Evolutionary conservation across 805 yeast genomes (phyloP), one percentile per base, ranked within the genome.

Genomic region (Suhomyces xylopsoci): DNA sequence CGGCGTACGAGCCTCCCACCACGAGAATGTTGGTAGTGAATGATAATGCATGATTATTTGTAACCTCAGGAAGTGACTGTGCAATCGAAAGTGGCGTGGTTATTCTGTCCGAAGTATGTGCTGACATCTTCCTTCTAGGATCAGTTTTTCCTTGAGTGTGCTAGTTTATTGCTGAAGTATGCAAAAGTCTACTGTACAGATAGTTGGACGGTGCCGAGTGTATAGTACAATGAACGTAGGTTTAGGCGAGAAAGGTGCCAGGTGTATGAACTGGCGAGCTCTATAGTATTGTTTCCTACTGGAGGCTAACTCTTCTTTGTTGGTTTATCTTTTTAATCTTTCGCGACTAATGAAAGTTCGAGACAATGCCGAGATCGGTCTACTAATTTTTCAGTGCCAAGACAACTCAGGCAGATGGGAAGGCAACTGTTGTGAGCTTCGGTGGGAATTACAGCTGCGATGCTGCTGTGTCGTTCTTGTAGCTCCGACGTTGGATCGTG

Each of bases 1-100:
- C 79, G n/a, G 73, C 67, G 54, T 69, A 74, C 0, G 77, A 67
- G 1, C 79, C 78, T 1, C 78, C 79, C n/a, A 73, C 67, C 6
- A 74, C 63, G 38, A 74, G 62, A 5, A 74, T 63, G 52, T 73
- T 70, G 22, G 77, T 68, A 36, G 65, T 61, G 50, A 71, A 62
- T 12, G 57, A 36, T 3, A 45, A 17, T 3, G 51, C 51, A 24
- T 28, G 17, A 3, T 10, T 28, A 10, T 45, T 10, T 12, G n/a
- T 24, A 9, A 30, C 41, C 2, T 42, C 28, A 5, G n/a, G 34
- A 22, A 32, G 34, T 5, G 34, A 40, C 7, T 40, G 14, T 6
- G 49, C 43, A 10, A 25, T 25, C 7, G 49, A 47, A 24, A 47
- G 49, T 9, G 49, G 49, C 45, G 24, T 47, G 20, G 49, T 42